Conservation (phyloP, 2,329 filamentous ascomycete species). For the Alternaria ventricosa region DNA sequence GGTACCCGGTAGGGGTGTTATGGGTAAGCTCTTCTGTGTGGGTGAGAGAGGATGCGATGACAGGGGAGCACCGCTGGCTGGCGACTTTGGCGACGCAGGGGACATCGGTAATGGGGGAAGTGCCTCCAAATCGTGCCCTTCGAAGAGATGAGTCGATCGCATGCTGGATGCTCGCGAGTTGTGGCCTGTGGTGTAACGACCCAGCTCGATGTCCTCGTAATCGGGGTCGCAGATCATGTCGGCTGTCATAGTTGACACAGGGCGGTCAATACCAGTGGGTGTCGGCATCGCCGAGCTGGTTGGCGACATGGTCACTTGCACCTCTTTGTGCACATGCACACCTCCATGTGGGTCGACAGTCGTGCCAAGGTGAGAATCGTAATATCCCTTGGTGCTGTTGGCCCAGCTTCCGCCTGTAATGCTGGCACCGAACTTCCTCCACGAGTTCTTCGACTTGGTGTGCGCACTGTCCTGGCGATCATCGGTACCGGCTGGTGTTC, state of each 20-base stretch:
- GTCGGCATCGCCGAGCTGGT: not conserved
- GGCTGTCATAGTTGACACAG: conserved; percentile 17
- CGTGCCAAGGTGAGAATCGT: conserved; percentile 27
- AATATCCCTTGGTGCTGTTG: conserved; percentile 27
- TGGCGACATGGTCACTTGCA: conserved; percentile 20
- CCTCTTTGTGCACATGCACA: conserved; percentile 24
- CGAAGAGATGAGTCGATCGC: conserved; percentile 3
- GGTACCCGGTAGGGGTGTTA: not conserved
- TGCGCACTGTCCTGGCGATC: not conserved
- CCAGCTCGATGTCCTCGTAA: conserved; percentile 36
- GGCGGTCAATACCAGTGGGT: not conserved
- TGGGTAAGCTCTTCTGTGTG: not conserved
- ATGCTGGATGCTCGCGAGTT: conserved; percentile 17
- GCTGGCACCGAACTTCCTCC: conserved; percentile 14
- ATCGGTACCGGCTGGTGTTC: not conserved
- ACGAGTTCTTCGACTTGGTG: conserved; percentile 1
- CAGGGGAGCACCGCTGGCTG: not conserved
- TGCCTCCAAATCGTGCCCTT: conserved; percentile 18
- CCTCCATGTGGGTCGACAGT: conserved; percentile 31
- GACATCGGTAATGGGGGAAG: conserved; percentile 25
- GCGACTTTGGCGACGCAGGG: not conserved
- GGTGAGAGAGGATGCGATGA: not conserved
- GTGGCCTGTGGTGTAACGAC: conserved; percentile 18
- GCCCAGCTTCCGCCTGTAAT: conserved; percentile 10
- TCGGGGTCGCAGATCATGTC: conserved; percentile 23